Evolutionary conservation across 2,329 filamentous ascomycete species (phyloP), one percentile per base, ranked within the genome.

Genomic region (Verticillium dahliae): DNA sequence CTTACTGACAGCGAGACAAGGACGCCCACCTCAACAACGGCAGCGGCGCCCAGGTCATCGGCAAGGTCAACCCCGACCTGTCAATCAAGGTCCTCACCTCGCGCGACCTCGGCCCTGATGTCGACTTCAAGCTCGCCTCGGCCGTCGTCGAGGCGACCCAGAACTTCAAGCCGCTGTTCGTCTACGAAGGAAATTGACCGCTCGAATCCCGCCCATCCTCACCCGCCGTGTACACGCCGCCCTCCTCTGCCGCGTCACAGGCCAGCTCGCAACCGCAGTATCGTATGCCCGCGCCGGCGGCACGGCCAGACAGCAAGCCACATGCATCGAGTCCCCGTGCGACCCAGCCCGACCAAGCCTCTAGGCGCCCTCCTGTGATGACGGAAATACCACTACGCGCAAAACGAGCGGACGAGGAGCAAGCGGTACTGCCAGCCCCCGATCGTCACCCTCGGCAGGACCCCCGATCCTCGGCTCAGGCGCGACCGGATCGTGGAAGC

Each of bases 101-200:
- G 15, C 82, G 85, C 59, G 90, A 94, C 73, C 81, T 93, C 58
- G 91, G 91, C 6, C 76, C 78, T 13, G 76, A 78, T 60, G 84
- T 93, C 65, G 92, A 97, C 76, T 91, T 90, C 74, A 82, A 81
- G 60, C 83, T 91, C 38, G 89, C 87, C 63, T 87, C 91, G 62
- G 85, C 89, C 0, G 90, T 97, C 3, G 93, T 97, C 15, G 90
- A 97, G 62, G 88, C 87, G 39, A 95, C 92, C 38, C 93, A 97
- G 76, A 84, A 87, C 58, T 86, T 92, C 72, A 90, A 89, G 70
- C 80, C 86, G 64, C 89, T 98, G 59, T 97, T 97, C 72, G 69
- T 77, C 39, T 92, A 90, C 70, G 83, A 85, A 34, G 27, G 27
- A 27, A 56, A 56, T 22, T 56, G 54, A 55, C 18, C 15, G 4